Evolutionary conservation across 2,329 filamentous ascomycete genomes (phyloP).

Genomic region (Leptoxyphium fumago): DNA sequence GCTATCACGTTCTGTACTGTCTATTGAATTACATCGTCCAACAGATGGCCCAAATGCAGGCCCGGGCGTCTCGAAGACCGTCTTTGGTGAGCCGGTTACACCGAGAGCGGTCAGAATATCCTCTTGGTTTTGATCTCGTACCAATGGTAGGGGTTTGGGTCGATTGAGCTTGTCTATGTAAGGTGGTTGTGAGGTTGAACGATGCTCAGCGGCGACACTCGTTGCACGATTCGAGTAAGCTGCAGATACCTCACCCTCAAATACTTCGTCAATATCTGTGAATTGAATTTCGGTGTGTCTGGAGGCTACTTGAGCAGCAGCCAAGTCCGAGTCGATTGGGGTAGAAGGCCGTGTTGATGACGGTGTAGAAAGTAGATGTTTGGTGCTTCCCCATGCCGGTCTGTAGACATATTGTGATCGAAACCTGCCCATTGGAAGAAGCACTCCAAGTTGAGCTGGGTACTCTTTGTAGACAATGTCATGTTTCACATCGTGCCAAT

Average conservation of each 20-base stretch:
- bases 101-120: conserved; percentile 22
- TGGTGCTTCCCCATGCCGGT: too few relatives aligned
- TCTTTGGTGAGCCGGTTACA: conserved; percentile 22
- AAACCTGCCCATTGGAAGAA: too few relatives aligned
- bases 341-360: conserved; percentile 12
- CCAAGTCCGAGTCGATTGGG: conserved; percentile 17
- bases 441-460: conserved; percentile 13
- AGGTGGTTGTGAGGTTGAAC: conserved; percentile 1
- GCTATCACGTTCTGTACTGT: conserved; percentile 1
- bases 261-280: neutral
- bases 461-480: conserved; percentile 37
- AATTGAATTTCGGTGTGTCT: conserved; percentile 24
- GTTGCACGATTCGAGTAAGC: too few relatives aligned
- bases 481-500: conserved; percentile 34
- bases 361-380: too few relatives aligned
- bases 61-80: conserved; percentile 23
- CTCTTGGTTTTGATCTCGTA: conserved; percentile 18
- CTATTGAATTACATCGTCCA: neutral
- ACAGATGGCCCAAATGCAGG: conserved; percentile 20
- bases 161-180: conserved; percentile 6
- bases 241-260: too few relatives aligned
- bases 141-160: conserved; percentile 12
- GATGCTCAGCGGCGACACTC: too few relatives aligned
- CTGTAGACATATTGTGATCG: too few relatives aligned
- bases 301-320: too few relatives aligned